These are phyloP conservation scores for Onygenales sp. DNA, from an alignment of 2,329 filamentous ascomycete species.

Conservation along the genomic window DNA sequence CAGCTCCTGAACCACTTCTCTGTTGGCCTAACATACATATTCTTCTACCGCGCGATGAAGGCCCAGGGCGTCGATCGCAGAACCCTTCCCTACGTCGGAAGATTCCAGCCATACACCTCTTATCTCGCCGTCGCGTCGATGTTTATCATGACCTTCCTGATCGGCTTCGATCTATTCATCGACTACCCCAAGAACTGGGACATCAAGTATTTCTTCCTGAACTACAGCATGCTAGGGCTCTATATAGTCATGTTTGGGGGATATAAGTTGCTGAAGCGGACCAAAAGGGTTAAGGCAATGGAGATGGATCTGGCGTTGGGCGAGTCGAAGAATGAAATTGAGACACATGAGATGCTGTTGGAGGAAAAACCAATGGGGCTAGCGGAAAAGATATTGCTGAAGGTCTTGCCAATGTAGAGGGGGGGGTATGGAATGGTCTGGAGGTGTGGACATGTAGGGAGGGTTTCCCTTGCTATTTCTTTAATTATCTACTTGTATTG, in stretches of 20 bases:
- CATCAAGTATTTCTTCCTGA: constrained; percentile 36
- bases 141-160: constrained; percentile 27
- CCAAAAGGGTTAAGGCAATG: constrained; percentile 42
- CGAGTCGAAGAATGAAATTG: too few species aligned
- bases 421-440: too few species aligned
- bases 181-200: constrained; percentile 29
- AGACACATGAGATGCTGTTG: too few species aligned
- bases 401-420: too few species aligned
- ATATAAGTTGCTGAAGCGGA: constrained; percentile 57
- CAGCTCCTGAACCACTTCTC: constrained; percentile 59
- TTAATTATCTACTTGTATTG: too few species aligned
- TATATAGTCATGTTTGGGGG: constrained; percentile 44
- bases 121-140: constrained; percentile 57
- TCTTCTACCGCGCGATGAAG: constrained; percentile 59
- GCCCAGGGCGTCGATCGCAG: constrained; percentile 60
- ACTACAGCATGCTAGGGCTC: constrained; percentile 50
- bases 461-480: too few species aligned
- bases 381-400: too few species aligned
- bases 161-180: constrained; percentile 45
- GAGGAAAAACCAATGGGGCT: too few species aligned
- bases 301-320: constrained; percentile 52
- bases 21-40: constrained; percentile 61
- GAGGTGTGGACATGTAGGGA: too few species aligned
- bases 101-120: constrained; percentile 61
- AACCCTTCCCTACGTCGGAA: constrained; percentile 59